phyloP scores from a whole-genome alignment of 345 rosid species.

The Dimocarpus longan region DNA sequence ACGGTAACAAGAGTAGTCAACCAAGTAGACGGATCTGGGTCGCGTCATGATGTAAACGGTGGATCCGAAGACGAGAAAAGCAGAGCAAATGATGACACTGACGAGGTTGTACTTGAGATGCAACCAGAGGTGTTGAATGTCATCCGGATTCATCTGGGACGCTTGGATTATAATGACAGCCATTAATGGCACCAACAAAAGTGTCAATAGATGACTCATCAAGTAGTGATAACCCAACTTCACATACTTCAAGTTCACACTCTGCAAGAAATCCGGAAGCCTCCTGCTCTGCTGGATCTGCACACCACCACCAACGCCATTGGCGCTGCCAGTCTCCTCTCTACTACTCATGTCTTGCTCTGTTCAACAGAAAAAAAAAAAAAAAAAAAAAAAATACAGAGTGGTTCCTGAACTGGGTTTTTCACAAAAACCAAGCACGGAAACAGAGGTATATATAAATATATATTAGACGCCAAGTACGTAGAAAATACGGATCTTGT shows the following conservation, averaged over 20 bases:
- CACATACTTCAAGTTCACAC: conserved; percentile 84
- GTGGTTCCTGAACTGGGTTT: conserved; percentile 16
- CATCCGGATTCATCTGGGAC: conserved; percentile 62
- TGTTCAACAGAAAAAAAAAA: background rate
- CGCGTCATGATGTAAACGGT: conserved; percentile 86
- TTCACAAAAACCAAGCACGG: background rate
- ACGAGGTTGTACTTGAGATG: conserved; percentile 86
- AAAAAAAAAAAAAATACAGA: background rate
- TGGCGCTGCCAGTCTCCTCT: conserved; percentile 14
- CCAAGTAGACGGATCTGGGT: conserved; percentile 74
- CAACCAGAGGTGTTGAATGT: conserved; percentile 71
- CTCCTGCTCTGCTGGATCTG: conserved; percentile 63
- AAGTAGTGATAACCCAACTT: conserved; percentile 89
- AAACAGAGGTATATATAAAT: conserved; percentile 4
- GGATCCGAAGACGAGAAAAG: conserved; percentile 59
- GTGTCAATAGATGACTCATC: conserved; percentile 63
- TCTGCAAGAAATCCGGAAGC: conserved; percentile 85
- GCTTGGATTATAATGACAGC: conserved; percentile 56
- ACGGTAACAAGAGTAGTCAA: conserved; percentile 75
- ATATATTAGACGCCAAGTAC: background rate
- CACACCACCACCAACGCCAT: conserved; percentile 54
- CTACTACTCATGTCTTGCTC: conserved; percentile 37
- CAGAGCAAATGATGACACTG: conserved; percentile 62
- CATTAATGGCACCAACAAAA: conserved; percentile 72
- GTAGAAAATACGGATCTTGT: background rate